Percentiles rank a stretch among this genome's conserved stretches.
These are phyloP conservation scores for Aspergillus eucalypticola DNA, from an alignment of 2,329 filamentous ascomycete genomes.

Conservation along the genomic window DNA sequence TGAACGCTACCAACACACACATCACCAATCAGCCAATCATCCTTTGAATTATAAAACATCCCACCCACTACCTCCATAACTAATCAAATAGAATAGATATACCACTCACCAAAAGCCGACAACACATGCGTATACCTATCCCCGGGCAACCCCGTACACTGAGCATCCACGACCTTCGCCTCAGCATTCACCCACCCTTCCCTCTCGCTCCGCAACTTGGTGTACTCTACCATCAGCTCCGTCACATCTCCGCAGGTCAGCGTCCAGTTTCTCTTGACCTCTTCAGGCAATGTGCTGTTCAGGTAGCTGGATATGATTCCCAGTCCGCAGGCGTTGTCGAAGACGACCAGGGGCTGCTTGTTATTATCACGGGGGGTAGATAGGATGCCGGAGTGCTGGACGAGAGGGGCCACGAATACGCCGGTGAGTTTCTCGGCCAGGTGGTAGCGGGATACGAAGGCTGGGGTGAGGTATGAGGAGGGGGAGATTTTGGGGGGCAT, in stretches of 20 bases:
- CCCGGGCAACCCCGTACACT: constrained; percentile 45
- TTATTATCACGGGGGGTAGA: constrained; percentile 14
- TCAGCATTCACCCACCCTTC: constrained; percentile 53
- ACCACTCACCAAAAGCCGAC: constrained; percentile 45
- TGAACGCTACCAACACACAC: constrained; percentile 33
- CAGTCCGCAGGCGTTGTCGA: constrained; percentile 58
- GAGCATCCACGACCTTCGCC: constrained; percentile 49
- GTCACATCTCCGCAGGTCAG: constrained; percentile 55
- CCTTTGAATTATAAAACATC: no score
- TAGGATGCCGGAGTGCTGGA: constrained; percentile 32
- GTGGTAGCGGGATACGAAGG: constrained; percentile 30
- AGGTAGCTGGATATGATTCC: constrained; percentile 53
- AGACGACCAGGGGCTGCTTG: constrained; percentile 32
- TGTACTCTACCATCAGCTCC: constrained; percentile 43
- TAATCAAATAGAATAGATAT: no score
- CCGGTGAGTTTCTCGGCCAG: constrained; percentile 34
- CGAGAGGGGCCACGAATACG: constrained; percentile 29
- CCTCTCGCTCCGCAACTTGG: constrained; percentile 40
- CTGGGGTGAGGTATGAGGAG: neutral
- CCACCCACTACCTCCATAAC: no score
- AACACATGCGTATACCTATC: constrained; percentile 49
- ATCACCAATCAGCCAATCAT: neutral
- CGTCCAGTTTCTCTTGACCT: constrained; percentile 46
- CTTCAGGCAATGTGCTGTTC: constrained; percentile 41
- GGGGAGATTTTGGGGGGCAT: neutral